These are phyloP conservation scores for Sclerotinia sclerotiorum DNA, from an alignment of 2,329 filamentous ascomycete genomes.

Conservation along the genomic window DNA sequence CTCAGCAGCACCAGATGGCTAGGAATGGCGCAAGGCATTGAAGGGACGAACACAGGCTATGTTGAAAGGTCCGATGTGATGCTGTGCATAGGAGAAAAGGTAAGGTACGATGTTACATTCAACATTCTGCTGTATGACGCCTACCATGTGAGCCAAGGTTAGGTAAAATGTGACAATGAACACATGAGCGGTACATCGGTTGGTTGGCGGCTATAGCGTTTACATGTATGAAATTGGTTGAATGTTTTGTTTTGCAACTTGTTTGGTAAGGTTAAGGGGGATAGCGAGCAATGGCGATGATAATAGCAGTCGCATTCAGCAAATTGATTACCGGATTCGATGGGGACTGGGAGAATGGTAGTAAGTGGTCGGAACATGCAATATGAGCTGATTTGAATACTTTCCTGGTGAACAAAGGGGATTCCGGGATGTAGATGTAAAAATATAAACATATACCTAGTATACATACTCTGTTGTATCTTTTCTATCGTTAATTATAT, in stretches of 20 bases:
- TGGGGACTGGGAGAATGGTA: background rate
- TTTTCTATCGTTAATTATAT: background rate
- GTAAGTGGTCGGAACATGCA: background rate
- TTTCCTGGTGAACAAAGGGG: background rate
- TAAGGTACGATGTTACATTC: background rate
- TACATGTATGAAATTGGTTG: background rate
- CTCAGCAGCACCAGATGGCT: background rate
- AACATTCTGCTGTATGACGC: slow-evolving; percentile 10
- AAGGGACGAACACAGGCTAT: background rate
- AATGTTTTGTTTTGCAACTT: background rate
- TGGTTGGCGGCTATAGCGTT: slow-evolving; percentile 10
- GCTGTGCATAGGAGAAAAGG: background rate
- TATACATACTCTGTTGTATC: no score
- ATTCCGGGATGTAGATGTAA: no score
- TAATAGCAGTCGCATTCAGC: background rate
- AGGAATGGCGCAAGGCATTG: background rate
- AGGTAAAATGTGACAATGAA: background rate
- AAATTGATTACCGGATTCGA: background rate
- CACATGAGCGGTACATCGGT: background rate
- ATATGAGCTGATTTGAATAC: background rate
- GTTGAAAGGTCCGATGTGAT: slow-evolving; percentile 10
- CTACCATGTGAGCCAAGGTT: background rate
- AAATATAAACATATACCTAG: no score
- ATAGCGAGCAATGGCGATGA: no score
- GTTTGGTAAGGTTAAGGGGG: no score